Evolutionary conservation across 2,329 filamentous ascomycete species (phyloP), one percentile per base, ranked within the genome.

Genomic region (Chrysosporium queenslandicum): DNA sequence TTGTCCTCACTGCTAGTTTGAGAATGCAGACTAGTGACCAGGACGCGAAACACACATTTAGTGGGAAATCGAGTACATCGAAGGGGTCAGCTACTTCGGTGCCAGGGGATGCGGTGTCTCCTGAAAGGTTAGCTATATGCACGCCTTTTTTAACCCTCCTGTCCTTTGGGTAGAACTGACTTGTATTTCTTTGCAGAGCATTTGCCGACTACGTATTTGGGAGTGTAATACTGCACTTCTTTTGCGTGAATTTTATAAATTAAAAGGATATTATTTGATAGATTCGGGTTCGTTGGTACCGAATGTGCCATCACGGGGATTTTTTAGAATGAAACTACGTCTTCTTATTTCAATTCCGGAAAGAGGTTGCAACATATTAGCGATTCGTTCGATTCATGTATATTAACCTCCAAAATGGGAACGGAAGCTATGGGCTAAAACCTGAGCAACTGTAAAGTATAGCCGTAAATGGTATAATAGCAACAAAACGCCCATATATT

Each of bases 161-260:
- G 30, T 25, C 7, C n/a, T 16, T 12, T 8, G 21, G n/a, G n/a
- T 21, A 16, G 12, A 16, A 20, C 37, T 42, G 18, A 50, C 11
- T 18, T 30, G 2, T 46, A 41, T 57, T 66, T 49, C 27, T 66
- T 51, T 30, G 52, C 60, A 94, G 89, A 68, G 91, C 92, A 36
- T 98, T 98, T 70, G 90, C 92, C 66, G 92, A 98, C 73, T 98
- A 86, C 67, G 78, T 98, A 55, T 87, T 96, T 62, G 92, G 91
- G 68, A 96, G 90, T 70, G 70, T 98, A 68, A 87, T 97, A 67
- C 74, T 97, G 69, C 92, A 98, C 75, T 95, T 97, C 75, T 98
- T 98, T 78, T 96, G 90, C 73, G 83, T 97, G 68, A 98, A 98
- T 79, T 98, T 98, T 71, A 97, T 98, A 76, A 98, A 98, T 79